Base-by-base conservation (phyloP, 805 yeast genomes). In the Wickerhamiella sergipiensis region DNA sequence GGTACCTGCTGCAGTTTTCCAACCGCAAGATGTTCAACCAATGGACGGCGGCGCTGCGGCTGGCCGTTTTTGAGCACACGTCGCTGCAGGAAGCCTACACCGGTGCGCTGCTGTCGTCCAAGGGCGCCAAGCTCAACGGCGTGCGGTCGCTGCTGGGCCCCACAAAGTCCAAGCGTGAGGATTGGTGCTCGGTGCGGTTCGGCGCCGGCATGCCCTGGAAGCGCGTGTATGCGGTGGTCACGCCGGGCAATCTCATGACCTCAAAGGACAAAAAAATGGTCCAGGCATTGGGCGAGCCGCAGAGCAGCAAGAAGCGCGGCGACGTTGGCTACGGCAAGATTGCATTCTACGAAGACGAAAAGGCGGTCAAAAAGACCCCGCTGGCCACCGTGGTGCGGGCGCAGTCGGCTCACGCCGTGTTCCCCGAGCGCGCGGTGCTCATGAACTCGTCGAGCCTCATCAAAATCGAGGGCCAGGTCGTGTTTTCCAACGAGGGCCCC, bases 181-280 rank as follows among this genome's bases (percentile, higher is more conserved):
- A 89, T 61, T 90, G 96, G 97, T 88, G 84, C 43, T 77, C 88
- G 64, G 95, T 92, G 17, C 74, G 97, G 57, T 92, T 90, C 66
- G 97, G 98, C 18, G 78, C 92, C 9, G 98, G 98, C 22, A 86
- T 87, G 95, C 95, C 97, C 1, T 92, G 97, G 97, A 85, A 82
- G 62, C 76, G 95, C 53, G 90, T 96, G 62, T 92, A 78, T 70
- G 90, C 95, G 2, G 95, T 89, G 10, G 77, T 90, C 51, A 89
- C 57, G 70, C 88, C 59, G 56, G 70, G 39, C 62, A 60, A 80
- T 65, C 56, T 67, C 60, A 50, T 59, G 40, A 59, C 71, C 63
- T 68, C 61, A 63, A 76, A 68, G 64, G 67, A 60, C 56, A 74
- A 65, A 57, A 66, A 67, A 46, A 59, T 63, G 17, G 39, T 5